Conservation (phyloP, 495 filamentous ascomycete genomes). For the Neurospora sublineolata region DNA sequence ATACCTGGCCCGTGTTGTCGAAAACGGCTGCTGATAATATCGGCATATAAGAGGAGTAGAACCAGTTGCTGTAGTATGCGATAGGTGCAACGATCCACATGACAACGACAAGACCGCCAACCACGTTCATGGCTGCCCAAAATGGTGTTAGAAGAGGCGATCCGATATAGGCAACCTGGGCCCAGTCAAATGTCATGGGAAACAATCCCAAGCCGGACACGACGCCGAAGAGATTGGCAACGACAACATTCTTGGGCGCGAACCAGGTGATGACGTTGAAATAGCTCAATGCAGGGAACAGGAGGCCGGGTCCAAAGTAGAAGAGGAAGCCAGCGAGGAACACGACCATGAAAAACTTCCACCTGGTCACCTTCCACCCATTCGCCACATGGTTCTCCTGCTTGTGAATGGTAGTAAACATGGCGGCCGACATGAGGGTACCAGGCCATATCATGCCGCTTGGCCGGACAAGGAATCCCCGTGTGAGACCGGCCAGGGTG, state of each 20-base stretch:
- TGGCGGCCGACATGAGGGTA: slow-evolving; percentile 75
- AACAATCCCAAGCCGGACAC: slow-evolving; percentile 78
- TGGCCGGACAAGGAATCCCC: slow-evolving; percentile 70
- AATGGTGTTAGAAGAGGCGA: slow-evolving; percentile 80
- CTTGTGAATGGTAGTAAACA: slow-evolving; percentile 79
- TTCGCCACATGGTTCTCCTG: slow-evolving; percentile 68
- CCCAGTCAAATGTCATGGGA: slow-evolving; percentile 86
- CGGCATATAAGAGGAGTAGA: slow-evolving; percentile 72
- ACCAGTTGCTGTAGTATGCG: slow-evolving; percentile 65
- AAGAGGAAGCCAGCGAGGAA: slow-evolving; percentile 56
- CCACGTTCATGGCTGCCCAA: slow-evolving; percentile 84
- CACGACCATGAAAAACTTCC: slow-evolving; percentile 70
- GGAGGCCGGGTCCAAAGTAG: slow-evolving; percentile 77
- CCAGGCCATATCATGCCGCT: slow-evolving; percentile 89
- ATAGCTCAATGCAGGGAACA: slow-evolving; percentile 78
- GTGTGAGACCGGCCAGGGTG: slow-evolving; percentile 66
- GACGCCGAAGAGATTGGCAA: slow-evolving; percentile 76
- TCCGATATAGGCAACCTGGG: slow-evolving; percentile 82
- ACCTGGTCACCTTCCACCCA: slow-evolving; percentile 72
- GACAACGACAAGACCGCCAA: slow-evolving; percentile 70
- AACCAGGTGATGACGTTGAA: slow-evolving; percentile 92
- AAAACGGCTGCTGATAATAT: slow-evolving; percentile 66
- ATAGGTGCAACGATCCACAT: slow-evolving; percentile 85
- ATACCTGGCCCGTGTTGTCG: slow-evolving; percentile 66
- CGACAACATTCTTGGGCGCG: slow-evolving; percentile 60